Conservation (phyloP, 2,329 filamentous ascomycete species). For the Scedosporium apiospermum region DNA sequence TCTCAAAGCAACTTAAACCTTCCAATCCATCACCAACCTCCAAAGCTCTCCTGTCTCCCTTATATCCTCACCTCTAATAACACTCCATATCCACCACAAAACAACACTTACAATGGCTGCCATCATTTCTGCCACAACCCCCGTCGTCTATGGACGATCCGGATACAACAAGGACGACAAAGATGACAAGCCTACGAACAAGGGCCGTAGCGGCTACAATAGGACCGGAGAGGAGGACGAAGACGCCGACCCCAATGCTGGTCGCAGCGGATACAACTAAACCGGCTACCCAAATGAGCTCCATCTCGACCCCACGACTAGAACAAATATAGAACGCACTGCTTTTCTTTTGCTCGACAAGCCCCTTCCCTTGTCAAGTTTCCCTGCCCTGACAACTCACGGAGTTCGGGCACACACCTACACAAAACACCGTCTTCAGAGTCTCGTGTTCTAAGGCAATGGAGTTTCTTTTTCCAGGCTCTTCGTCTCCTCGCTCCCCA, state of each 20-base stretch:
- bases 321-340: conserved; percentile 12
- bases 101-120: conserved; percentile 16
- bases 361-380: not conserved
- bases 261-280: conserved; percentile 32
- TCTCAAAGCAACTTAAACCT: not conserved
- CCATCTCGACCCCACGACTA: conserved; percentile 18
- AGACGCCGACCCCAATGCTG: conserved; percentile 15
- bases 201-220: conserved; percentile 35
- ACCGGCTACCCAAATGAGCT: conserved; percentile 14
- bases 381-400: not conserved
- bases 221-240: conserved; percentile 21
- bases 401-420: not conserved
- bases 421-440: no score
- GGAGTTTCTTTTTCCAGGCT: no score
- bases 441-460: no score
- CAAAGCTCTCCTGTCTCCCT: not conserved
- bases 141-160: conserved; percentile 12
- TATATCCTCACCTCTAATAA: not conserved
- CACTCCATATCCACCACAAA: not conserved
- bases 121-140: conserved; percentile 16
- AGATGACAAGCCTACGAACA: conserved; percentile 17
- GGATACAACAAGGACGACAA: conserved; percentile 6
- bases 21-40: not conserved
- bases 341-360: not conserved
- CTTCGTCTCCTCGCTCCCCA: not conserved